phyloP scores from a whole-genome alignment of 352 stramenopile genomes.

The Phytophthora hybrid region DNA sequence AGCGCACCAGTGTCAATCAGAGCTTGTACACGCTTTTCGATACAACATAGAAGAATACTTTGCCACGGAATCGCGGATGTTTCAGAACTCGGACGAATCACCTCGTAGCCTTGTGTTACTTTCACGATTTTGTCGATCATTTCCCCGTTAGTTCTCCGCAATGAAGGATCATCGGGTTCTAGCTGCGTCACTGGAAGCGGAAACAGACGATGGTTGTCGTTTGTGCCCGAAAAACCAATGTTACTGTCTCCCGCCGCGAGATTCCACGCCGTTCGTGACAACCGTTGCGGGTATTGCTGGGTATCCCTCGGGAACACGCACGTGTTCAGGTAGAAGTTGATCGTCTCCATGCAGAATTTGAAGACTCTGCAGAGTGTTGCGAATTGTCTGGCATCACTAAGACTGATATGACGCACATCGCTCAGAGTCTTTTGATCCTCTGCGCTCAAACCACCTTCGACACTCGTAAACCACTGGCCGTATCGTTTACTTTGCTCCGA shows the following conservation, averaged over 20 bases:
- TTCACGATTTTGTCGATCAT: slow-evolving; percentile 84
- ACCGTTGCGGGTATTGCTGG: slow-evolving; percentile 72
- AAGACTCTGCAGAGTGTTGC: slow-evolving; percentile 57
- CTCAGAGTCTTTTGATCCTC: slow-evolving; percentile 45
- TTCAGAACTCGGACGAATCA: slow-evolving; percentile 44
- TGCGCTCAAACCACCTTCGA: slow-evolving; percentile 22
- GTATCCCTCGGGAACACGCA: slow-evolving; percentile 88
- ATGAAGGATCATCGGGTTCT: slow-evolving; percentile 54
- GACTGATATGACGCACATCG: slow-evolving; percentile 74
- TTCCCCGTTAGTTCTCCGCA: slow-evolving; percentile 84
- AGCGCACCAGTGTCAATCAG: neutral
- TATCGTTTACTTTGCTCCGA: slow-evolving; percentile 79
- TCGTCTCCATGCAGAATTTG: slow-evolving; percentile 64
- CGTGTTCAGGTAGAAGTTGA: slow-evolving; percentile 90
- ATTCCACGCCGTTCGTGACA: slow-evolving; percentile 86
- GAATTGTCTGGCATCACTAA: slow-evolving; percentile 75
- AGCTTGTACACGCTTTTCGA: neutral
- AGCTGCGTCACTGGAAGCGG: slow-evolving; percentile 72
- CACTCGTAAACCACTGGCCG: slow-evolving; percentile 65
- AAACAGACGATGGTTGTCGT: slow-evolving; percentile 88
- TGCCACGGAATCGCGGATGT: neutral
- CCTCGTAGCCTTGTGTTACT: slow-evolving; percentile 46
- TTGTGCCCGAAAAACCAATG: slow-evolving; percentile 91
- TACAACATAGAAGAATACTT: neutral
- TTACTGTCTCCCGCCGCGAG: slow-evolving; percentile 64